Evolutionary conservation across 2,329 filamentous ascomycete genomes (phyloP), one percentile per base, ranked within the genome.

Genomic region (Xylaria sp.): DNA sequence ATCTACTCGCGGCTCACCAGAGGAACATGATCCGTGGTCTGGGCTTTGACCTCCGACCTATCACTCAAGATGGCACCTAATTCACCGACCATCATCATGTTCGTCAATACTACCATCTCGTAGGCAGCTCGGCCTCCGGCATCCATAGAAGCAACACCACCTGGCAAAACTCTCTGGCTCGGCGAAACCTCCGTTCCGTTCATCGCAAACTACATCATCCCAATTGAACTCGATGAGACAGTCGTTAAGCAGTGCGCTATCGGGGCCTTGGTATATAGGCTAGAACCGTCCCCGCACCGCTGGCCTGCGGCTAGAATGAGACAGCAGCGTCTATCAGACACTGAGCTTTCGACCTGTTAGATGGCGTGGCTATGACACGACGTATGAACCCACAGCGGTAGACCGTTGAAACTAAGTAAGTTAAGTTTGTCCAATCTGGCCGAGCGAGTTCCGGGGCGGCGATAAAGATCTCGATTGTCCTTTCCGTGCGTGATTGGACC

Each of bases 11-110:
- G 21, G 27, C 27, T 48, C 35, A 48, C 37, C 23, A 46, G 27
- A 47, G 58, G 31, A 27, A 33, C 31, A 54, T 38, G 41, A 49
- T 58, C 29, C 48, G 58, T 51, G 23, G 47, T 4, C 43, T 62
- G n/a, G n/a, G n/a, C n/a, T n/a, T n/a, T n/a, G n/a, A n/a, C n/a
- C n/a, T n/a, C n/a, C n/a, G 58, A 54, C 47, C 33, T 54, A 38
- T 44, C 41, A 53, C 21, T 23, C 48, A 17, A 25, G 11, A 29
- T 46, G 2, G 43, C 44, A n/a, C 21, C 40, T 29, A 13, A 19
- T 27, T 51, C 53, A 23, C 58, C 62, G 58, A 51, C 33, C 35
- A 31, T 37, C 35, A 31, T 37, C 47, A 21, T 48, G 38, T 49
- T 49, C 43, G 40, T 21, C 43, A 47, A 35, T 25, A 44, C 38